Conservation (phyloP, 2,329 filamentous ascomycete species). For the Paradendryphiella salina region DNA sequence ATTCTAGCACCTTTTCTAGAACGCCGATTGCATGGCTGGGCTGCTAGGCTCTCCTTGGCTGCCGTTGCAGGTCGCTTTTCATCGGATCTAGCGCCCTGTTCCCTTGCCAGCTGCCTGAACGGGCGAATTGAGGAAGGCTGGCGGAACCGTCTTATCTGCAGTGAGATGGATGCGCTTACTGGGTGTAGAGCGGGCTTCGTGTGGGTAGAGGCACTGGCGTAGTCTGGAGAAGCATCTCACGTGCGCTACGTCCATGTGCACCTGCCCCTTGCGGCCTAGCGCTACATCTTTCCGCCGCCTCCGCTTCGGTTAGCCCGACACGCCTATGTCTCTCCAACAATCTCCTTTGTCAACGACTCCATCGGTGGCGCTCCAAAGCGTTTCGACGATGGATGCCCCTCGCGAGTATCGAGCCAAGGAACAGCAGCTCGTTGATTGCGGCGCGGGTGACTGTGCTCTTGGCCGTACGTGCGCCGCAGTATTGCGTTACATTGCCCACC, state of each 20-base stretch:
- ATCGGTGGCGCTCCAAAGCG: slow-evolving; percentile 19
- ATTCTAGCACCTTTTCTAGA: slow-evolving; percentile 33
- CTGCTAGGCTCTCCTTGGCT: slow-evolving; percentile 13
- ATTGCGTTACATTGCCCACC: slow-evolving; percentile 20
- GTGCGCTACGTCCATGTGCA: slow-evolving; percentile 18
- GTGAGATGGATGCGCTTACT: slow-evolving; percentile 7
- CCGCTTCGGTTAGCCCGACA: slow-evolving; percentile 18
- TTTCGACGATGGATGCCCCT: slow-evolving; percentile 12
- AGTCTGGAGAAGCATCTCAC: slow-evolving; percentile 24
- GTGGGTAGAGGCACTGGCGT: not conserved
- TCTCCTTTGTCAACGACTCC: slow-evolving; percentile 20
- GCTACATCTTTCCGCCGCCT: not conserved
- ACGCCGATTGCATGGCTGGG: slow-evolving; percentile 9
- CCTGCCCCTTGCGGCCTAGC: slow-evolving; percentile 20
- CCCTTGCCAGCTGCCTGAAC: slow-evolving; percentile 32
- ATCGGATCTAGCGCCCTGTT: slow-evolving; percentile 15
- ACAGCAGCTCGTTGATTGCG: slow-evolving; percentile 13
- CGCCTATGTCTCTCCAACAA: slow-evolving; percentile 5
- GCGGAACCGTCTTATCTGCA: slow-evolving; percentile 18
- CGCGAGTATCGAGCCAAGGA: not conserved
- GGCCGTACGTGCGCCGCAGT: slow-evolving; percentile 11
- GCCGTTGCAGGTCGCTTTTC: slow-evolving; percentile 14
- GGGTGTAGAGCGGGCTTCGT: not conserved
- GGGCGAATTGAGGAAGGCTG: slow-evolving; percentile 10
- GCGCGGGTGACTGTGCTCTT: slow-evolving; percentile 10